Evolutionary conservation across 306 rosid genomes (phyloP).

Genomic region (Rosa chinensis): DNA sequence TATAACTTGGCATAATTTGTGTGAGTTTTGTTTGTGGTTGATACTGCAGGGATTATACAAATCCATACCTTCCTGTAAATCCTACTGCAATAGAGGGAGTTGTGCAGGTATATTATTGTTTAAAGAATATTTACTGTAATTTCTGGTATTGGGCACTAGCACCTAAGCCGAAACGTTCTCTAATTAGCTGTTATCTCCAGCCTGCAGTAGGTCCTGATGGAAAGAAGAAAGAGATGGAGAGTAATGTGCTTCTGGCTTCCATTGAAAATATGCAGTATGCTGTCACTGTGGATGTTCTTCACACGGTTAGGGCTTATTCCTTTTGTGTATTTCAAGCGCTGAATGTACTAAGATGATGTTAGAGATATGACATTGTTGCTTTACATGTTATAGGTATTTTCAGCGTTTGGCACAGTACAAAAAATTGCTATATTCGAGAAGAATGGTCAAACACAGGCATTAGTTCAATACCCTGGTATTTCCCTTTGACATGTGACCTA

Average conservation of each 20-base stretch:
- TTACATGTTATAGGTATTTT: constrained; percentile 60
- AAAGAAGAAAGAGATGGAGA: constrained; percentile 76
- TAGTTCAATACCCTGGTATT: constrained; percentile 79
- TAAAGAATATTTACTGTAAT: constrained; percentile 3
- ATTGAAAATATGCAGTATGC: constrained; percentile 98
- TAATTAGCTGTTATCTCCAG: constrained; percentile 49
- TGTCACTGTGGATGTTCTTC: constrained; percentile 87
- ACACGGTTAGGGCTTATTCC: constrained; percentile 52
- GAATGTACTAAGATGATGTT: constrained; percentile 19
- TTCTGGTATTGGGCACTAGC: constrained; percentile 7
- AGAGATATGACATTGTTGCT: constrained; percentile 9
- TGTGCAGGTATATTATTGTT: constrained; percentile 56
- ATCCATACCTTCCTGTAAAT: constrained; percentile 94
- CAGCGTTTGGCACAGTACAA: constrained; percentile 71
- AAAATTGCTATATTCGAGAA: constrained; percentile 89
- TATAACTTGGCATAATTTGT: constrained; percentile 2
- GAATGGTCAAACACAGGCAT: constrained; percentile 86
- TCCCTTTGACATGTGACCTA: constrained; percentile 13
- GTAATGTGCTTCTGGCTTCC: constrained; percentile 91
- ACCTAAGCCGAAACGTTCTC: neutral
- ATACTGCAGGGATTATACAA: constrained; percentile 79
- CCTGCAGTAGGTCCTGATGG: constrained; percentile 84
- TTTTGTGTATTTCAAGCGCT: neutral
- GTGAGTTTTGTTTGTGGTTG: constrained; percentile 19
- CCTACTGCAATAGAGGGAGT: constrained; percentile 86